Evolutionary conservation across 2,329 filamentous ascomycete genomes (phyloP).

Genomic region (Hypoxylon sp.): DNA sequence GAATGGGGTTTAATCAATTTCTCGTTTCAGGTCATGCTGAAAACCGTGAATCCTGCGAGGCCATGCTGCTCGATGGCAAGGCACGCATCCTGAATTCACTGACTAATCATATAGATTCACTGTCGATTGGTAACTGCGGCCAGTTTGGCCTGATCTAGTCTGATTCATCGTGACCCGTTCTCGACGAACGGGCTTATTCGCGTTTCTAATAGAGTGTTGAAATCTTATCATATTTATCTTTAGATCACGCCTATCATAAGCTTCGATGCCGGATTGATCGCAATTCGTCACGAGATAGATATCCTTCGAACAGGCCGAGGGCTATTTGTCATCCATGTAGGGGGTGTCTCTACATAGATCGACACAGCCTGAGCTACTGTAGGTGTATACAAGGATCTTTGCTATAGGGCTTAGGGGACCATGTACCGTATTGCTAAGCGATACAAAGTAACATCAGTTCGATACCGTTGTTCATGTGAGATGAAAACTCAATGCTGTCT

Average conservation of each 20-base stretch:
- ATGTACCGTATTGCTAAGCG: conserved; percentile 17
- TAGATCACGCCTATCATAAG: conserved; percentile 10
- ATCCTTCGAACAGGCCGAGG: background rate
- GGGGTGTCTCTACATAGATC: background rate
- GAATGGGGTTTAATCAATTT: conserved; percentile 32
- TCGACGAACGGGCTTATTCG: background rate
- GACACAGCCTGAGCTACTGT: background rate
- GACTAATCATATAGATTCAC: conserved; percentile 9
- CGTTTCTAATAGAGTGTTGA: conserved; percentile 8
- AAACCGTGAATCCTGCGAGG: conserved; percentile 31
- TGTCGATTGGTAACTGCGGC: conserved; percentile 9
- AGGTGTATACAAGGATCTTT: conserved; percentile 3
- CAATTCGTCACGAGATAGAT: background rate
- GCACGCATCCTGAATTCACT: conserved; percentile 1
- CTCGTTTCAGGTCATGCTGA: conserved; percentile 41
- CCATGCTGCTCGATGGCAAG: conserved; percentile 24
- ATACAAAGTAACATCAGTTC: conserved; percentile 14
- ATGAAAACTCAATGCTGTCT: background rate
- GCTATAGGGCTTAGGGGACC: conserved; percentile 5
- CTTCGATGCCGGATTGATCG: background rate
- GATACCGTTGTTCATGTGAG: background rate
- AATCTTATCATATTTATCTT: conserved; percentile 9
- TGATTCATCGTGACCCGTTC: background rate
- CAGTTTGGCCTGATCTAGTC: conserved; percentile 3
- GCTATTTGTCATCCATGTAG: conserved; percentile 8